Percentiles rank a stretch among this genome's conserved stretches.
Conservation (phyloP, 23 red algal species). For the Gracilariopsis chorda region DNA sequence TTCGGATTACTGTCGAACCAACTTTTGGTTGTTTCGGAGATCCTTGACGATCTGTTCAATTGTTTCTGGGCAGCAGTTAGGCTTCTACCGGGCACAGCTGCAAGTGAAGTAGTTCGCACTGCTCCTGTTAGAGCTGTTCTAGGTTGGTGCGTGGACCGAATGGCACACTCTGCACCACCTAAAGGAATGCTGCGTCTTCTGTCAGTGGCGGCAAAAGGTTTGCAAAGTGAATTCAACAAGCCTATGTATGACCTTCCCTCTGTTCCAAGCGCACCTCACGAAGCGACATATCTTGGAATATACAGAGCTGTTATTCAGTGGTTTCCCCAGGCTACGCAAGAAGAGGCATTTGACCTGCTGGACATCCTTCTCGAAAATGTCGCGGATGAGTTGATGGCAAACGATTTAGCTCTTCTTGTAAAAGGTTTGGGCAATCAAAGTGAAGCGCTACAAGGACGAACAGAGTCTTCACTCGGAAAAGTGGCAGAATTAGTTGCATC, state of each 20-base stretch:
- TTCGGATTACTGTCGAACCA: slow-evolving; percentile 30
- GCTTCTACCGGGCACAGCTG: slow-evolving; percentile 31
- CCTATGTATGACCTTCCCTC: slow-evolving; percentile 52
- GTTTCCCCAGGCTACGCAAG: slow-evolving; percentile 51
- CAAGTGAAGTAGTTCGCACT: slow-evolving; percentile 25
- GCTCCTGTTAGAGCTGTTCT: slow-evolving; percentile 54
- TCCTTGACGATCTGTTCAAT: slow-evolving; percentile 50
- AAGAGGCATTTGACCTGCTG: slow-evolving; percentile 70
- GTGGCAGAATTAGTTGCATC: slow-evolving; percentile 54
- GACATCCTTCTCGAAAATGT: slow-evolving; percentile 49
- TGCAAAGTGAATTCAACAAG: slow-evolving; percentile 44
- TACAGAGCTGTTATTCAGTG: slow-evolving; percentile 67
- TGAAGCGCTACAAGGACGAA: slow-evolving; percentile 33
- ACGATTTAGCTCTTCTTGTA: slow-evolving; percentile 41
- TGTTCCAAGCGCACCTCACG: slow-evolving; percentile 25
- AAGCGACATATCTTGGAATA: slow-evolving; percentile 66
- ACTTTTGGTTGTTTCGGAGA: slow-evolving; percentile 34
- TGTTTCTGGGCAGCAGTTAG: slow-evolving; percentile 57
- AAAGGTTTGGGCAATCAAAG: slow-evolving; percentile 71
- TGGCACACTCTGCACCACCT: slow-evolving; percentile 51
- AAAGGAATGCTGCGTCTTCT: slow-evolving; percentile 64
- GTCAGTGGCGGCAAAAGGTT: slow-evolving; percentile 15
- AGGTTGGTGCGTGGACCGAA: slow-evolving; percentile 53
- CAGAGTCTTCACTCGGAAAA: slow-evolving; percentile 35
- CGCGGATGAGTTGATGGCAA: slow-evolving; percentile 58